Evolutionary conservation across 75 land plant genomes (phyloP).

Genomic region (Selaginella tamariscina): DNA sequence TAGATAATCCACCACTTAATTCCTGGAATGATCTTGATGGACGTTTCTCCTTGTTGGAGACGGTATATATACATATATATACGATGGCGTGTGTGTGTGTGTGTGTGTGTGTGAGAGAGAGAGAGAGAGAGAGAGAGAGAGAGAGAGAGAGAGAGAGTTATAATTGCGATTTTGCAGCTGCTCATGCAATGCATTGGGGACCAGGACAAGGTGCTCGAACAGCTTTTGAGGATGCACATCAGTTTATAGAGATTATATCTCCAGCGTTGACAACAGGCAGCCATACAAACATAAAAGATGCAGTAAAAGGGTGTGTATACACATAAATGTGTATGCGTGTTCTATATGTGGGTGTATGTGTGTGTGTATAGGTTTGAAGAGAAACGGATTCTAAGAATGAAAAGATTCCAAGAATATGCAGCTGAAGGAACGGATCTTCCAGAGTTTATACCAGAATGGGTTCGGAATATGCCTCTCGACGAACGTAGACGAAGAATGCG

Average conservation of each 20-base stretch:
- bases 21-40: neutral
- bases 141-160: too few relatives aligned
- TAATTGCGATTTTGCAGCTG: conserved; percentile 17
- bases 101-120: too few relatives aligned
- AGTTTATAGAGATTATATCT: conserved; percentile 19
- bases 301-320: neutral
- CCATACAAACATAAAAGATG: neutral
- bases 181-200: conserved; percentile 25
- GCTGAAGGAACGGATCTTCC: neutral
- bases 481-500: neutral
- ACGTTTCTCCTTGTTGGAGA: neutral
- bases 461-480: neutral
- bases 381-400: neutral
- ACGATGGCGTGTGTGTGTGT: too few relatives aligned
- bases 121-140: too few relatives aligned
- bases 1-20: neutral
- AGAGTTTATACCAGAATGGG: neutral
- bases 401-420: neutral
- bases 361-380: neutral
- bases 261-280: neutral
- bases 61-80: too few relatives aligned
- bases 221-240: conserved; percentile 33
- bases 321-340: neutral
- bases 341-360: neutral
- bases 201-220: conserved; percentile 25